Evolutionary conservation across 2,329 filamentous ascomycete species (phyloP), one percentile per base, ranked within the genome.

Genomic region (Akanthomyces lecanii): DNA sequence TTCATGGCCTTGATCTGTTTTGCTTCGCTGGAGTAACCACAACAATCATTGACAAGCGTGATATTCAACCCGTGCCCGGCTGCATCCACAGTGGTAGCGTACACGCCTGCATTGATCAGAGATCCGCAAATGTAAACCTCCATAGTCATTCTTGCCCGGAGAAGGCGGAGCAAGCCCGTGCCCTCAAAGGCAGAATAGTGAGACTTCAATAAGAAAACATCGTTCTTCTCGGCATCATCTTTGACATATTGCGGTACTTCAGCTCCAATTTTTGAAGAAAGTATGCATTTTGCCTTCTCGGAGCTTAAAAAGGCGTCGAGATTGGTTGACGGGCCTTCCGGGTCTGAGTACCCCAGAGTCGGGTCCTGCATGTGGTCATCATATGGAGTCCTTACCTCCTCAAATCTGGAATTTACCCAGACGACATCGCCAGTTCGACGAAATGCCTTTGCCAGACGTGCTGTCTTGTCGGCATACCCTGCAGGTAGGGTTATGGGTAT

Each of bases 1-100:
- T 83, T 82, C 67, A 96, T 79, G 0, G 93, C 89, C 66, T 85
- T 81, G 51, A 85, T 79, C 68, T 96, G 92, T 50, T 91, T 85
- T 21, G 79, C 75, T 63, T 87, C 84, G 68, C 81, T 87, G 53
- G 91, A 86, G 71, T 89, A 97, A 12, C 92, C 93, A 62, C 96
- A 86, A 73, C 93, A 97, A 73, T 98, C 92, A 59, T 95, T 88
- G 45, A 98, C 79, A 14, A 98, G 79, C 5, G 90, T 95, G 70
- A 97, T 91, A n/a, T 86, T 82, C 70, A 96, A 87, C 5, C 93
- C 95, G 74, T 97, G 90, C 23, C 89, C 85, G 1, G 91, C 93
- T 12, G 94, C 95, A 71, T 97, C 95, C 66, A 96, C 82, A 4
- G 92, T 92, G 1, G 94, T 97, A 8, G 95, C 94, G 72, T 95